Evolutionary conservation across 768 basidiomycete species (phyloP).

Genomic region (Boletales sp.): DNA sequence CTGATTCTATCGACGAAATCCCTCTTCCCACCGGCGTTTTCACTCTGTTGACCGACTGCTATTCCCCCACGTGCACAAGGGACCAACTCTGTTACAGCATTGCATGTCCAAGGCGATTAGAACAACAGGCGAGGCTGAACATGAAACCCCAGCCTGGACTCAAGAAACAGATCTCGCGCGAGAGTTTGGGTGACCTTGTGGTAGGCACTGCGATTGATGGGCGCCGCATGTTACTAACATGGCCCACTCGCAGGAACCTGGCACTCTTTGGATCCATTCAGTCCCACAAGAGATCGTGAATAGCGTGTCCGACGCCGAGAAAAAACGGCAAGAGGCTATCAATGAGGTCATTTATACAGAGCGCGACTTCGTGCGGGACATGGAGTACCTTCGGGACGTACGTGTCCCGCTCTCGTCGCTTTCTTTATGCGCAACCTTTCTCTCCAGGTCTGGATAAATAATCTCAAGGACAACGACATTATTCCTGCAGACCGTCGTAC

Average conservation of each 20-base stretch:
- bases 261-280: constrained; percentile 92
- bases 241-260: constrained; percentile 55
- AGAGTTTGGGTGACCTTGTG: constrained; percentile 77
- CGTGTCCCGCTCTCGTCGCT: constrained; percentile 24
- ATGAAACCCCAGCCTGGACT: constrained; percentile 92
- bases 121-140: constrained; percentile 92
- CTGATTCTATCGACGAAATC: constrained; percentile 53
- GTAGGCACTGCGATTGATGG: constrained; percentile 35
- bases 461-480: constrained; percentile 70
- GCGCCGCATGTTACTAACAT: constrained; percentile 4
- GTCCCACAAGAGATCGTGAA: constrained; percentile 93
- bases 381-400: constrained; percentile 97
- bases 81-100: constrained; percentile 97
- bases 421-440: not conserved
- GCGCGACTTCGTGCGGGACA: constrained; percentile 94
- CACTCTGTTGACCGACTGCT: constrained; percentile 94
- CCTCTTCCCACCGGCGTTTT: constrained; percentile 91
- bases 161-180: constrained; percentile 76
- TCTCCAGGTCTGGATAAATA: constrained; percentile 81
- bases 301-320: constrained; percentile 88
- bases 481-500: constrained; percentile 73
- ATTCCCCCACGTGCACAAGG: constrained; percentile 93
- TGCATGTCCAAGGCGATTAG: constrained; percentile 88
- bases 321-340: constrained; percentile 95
- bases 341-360: constrained; percentile 95